These are phyloP conservation scores for Drechmeria coniospora DNA, from an alignment of 2,329 filamentous ascomycete species.

Conservation along the genomic window DNA sequence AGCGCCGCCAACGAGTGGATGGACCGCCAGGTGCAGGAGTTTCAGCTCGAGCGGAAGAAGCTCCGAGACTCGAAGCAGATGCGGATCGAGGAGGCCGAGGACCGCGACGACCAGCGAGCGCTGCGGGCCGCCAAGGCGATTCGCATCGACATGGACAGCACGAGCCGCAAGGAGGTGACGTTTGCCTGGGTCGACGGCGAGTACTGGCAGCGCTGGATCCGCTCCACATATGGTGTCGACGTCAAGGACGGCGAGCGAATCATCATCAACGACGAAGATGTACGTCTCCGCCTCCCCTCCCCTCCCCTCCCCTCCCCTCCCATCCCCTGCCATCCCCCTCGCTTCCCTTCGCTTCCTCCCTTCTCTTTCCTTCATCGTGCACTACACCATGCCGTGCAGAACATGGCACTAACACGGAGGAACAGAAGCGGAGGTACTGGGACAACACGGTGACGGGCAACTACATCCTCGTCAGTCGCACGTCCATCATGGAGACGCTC, in stretches of 20 bases:
- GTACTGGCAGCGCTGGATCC: constrained; percentile 96
- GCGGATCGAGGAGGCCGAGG: constrained; percentile 89
- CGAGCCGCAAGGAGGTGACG: constrained; percentile 72
- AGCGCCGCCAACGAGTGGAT: constrained; percentile 95
- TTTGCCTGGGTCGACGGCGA: constrained; percentile 97
- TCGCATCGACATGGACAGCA: constrained; percentile 76
- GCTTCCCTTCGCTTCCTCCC: too few relatives aligned
- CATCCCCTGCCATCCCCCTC: too few relatives aligned
- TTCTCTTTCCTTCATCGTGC: too few relatives aligned
- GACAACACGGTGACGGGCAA: constrained; percentile 81
- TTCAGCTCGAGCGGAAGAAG: constrained; percentile 86
- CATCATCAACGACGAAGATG: constrained; percentile 93
- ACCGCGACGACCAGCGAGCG: constrained; percentile 78
- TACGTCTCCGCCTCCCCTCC: constrained; percentile 37
- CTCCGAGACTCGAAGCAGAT: constrained; percentile 88
- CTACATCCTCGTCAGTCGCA: constrained; percentile 75
- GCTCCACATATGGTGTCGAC: constrained; percentile 87
- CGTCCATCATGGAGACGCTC: constrained; percentile 78
- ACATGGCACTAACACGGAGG: not conserved
- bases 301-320: too few relatives aligned
- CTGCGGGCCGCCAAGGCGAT: constrained; percentile 79
- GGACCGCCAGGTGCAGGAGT: constrained; percentile 83
- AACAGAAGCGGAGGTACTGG: constrained; percentile 84
- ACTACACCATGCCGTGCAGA: too few relatives aligned
- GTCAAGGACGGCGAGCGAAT: constrained; percentile 79